These are phyloP conservation scores for Plectranthus barbatus DNA, from an alignment of 257 asterid species.

Conservation along the genomic window DNA sequence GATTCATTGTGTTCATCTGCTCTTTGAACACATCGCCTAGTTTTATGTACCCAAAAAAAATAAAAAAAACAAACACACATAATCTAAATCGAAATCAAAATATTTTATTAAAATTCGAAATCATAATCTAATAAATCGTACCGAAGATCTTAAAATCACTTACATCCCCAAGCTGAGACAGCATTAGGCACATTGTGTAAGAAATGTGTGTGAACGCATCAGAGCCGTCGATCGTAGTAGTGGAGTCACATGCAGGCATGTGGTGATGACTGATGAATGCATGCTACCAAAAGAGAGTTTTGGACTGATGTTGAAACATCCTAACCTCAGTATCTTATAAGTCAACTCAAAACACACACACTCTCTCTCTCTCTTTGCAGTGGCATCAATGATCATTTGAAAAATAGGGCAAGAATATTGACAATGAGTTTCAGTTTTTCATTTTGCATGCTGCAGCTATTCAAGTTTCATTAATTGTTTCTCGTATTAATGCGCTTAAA, in stretches of 20 bases:
- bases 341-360: conserved; percentile 38
- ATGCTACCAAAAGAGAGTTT: conserved; percentile 34
- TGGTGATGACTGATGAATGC: conserved; percentile 19
- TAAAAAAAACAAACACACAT: not conserved
- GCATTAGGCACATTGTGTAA: too few species aligned
- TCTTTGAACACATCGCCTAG: not conserved
- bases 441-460: not conserved
- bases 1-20: conserved; percentile 15
- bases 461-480: not conserved
- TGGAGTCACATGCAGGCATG: conserved; percentile 69
- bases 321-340: conserved; percentile 26
- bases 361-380: not conserved
- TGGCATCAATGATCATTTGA: conserved; percentile 8
- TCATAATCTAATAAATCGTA: too few species aligned
- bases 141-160: too few species aligned
- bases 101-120: too few species aligned
- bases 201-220: conserved; percentile 22
- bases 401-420: not conserved
- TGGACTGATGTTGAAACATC: conserved; percentile 46
- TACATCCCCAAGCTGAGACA: too few species aligned
- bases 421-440: not conserved
- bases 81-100: not conserved
- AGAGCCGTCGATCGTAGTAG: conserved; percentile 20
- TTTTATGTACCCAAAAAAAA: not conserved
- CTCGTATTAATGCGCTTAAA: not conserved